Base-by-base conservation (phyloP, 2,329 filamentous ascomycete species). In the Harringtonia aguacate region DNA sequence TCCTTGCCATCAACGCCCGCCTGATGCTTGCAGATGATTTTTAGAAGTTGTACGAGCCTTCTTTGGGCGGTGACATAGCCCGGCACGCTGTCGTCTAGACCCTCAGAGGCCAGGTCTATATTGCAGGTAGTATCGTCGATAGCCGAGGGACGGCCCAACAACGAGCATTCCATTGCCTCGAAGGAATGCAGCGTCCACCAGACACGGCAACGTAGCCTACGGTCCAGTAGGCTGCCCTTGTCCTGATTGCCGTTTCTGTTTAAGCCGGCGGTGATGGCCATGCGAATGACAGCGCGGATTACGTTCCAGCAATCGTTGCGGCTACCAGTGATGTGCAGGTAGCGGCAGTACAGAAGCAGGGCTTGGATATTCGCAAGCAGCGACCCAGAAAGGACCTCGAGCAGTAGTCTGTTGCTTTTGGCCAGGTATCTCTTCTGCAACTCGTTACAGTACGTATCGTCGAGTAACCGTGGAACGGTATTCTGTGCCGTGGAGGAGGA, bases 161-260 rank as follows among this genome's bases (percentile, higher is more conserved):
- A 54, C 31, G 53, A 56, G 44, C 55, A 57, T 5, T 57, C 45
- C 24, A 55, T 52, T 31, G 56, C 54, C 29, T 58, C 56, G 31
- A 50, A 58, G 18, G 47, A 48, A 43, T 56, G 57, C 30, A 57
- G 21, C 5, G 56, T 57, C 55, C 56, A 58, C 55, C 55, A 58
- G 14, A 56, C 50, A 13, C 53, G 43, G 37, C 55, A 55, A 13
- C 55, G 51, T 12, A 55, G 49, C 38, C 56, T 47, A 13, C 50
- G 45, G 17, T 54, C 47, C 3, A 54, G 39, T 39, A 70, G 63
- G 12, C 55, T 56, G 0, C 34, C 37, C 21, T 44, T 44, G 9
- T 34, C 22, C 27, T 44, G 30, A 10, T 22, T 27, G n/a, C 33
- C 41, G 22, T 38, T 44, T 8, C 41, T 22, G 27, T 44, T 34